A percentile compares a stretch with the other conserved stretches of the same genome.
phyloP scores from a whole-genome alignment of 208 protist species.

The Wallacemonas sp. region DNA sequence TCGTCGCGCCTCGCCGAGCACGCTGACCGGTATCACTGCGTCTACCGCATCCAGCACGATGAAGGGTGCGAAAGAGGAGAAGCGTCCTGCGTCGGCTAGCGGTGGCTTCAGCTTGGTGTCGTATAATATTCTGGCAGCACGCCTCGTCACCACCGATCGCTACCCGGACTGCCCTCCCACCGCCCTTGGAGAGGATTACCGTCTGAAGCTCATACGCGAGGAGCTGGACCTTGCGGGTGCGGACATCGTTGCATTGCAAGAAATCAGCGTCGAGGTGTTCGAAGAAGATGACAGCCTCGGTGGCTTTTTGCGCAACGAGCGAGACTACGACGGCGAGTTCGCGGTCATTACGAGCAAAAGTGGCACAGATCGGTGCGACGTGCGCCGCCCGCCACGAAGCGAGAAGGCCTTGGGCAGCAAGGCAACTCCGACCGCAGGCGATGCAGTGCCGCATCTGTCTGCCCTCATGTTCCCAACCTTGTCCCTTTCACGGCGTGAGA shows the following conservation, averaged over 20 bases:
- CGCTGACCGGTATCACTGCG: not conserved
- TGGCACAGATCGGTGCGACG: conserved; percentile 22
- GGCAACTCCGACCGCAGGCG: not conserved
- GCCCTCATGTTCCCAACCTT: not conserved
- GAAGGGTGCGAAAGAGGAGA: not conserved
- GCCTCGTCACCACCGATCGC: conserved; percentile 68
- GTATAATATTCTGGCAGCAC: conserved; percentile 84
- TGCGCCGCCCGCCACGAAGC: not conserved
- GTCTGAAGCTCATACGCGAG: conserved; percentile 59
- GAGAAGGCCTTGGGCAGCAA: not conserved
- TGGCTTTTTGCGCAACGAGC: conserved; percentile 37
- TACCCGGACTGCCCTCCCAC: conserved; percentile 65
- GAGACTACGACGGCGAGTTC: conserved; percentile 64
- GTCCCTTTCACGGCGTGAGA: conserved; percentile 3
- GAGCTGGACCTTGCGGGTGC: conserved; percentile 47
- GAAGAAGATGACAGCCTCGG: conserved; percentile 48
- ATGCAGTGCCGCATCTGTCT: not conserved
- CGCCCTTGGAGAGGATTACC: conserved; percentile 76
- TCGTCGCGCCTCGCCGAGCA: not conserved
- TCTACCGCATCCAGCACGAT: not conserved
- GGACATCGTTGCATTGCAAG: conserved; percentile 69
- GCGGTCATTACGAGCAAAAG: conserved; percentile 66
- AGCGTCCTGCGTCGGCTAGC: not conserved
- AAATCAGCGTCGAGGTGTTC: conserved; percentile 81
- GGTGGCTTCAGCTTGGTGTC: conserved; percentile 59